These are phyloP conservation scores for Carallia pectinifolia DNA, from an alignment of 345 rosid species.

Conservation along the genomic window DNA sequence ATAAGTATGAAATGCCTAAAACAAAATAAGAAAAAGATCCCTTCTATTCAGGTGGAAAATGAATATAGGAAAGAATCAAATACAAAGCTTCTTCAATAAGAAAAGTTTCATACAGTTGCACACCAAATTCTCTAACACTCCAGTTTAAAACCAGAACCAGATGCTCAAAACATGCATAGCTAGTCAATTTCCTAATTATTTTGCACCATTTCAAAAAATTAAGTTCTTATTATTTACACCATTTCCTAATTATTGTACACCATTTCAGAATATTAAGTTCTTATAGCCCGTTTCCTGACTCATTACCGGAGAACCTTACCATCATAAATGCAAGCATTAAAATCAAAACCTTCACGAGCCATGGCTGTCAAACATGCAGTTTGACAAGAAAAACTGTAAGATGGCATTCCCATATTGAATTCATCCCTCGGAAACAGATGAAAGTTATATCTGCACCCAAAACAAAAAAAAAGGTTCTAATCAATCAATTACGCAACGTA, in stretches of 20 bases:
- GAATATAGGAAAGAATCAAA: neutral
- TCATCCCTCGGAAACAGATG: slow-evolving; percentile 91
- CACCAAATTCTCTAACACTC: no score
- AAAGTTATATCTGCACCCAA: slow-evolving; percentile 67
- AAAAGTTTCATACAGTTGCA: no score
- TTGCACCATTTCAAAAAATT: no score
- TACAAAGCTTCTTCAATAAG: neutral
- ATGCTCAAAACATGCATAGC: no score
- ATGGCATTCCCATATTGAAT: slow-evolving; percentile 67
- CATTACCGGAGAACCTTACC: slow-evolving; percentile 36
- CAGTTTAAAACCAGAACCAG: no score
- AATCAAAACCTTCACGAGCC: slow-evolving; percentile 85
- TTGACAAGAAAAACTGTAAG: slow-evolving; percentile 84
- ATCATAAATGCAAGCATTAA: slow-evolving; percentile 78
- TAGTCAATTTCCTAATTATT: no score
- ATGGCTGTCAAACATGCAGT: slow-evolving; percentile 60
- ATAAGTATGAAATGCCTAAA: slow-evolving; percentile 81
- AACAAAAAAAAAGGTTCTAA: neutral
- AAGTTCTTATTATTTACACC: no score
- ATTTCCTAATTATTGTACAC: no score
- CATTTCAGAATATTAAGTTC: no score
- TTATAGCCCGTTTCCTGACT: no score
- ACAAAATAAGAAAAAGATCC: slow-evolving; percentile 1
- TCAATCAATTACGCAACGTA: neutral
- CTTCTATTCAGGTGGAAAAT: neutral